These are phyloP conservation scores for Venturia oleaginea DNA, from an alignment of 2,329 filamentous ascomycete genomes.

Conservation along the genomic window DNA sequence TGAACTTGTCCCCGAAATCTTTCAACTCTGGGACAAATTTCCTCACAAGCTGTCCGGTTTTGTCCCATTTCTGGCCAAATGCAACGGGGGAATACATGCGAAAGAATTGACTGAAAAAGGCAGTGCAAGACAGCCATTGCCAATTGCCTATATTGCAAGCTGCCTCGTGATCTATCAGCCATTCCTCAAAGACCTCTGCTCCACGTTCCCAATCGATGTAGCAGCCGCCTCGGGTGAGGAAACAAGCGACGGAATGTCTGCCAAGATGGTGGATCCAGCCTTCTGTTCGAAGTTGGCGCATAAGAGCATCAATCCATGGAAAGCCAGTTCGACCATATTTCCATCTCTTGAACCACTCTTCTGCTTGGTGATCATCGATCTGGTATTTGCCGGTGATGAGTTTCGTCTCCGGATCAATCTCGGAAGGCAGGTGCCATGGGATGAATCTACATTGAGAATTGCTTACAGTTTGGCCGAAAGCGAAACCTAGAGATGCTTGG, in stretches of 20 bases:
- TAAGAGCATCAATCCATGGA: slow-evolving; percentile 72
- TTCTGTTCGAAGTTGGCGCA: slow-evolving; percentile 62
- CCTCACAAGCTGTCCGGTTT: slow-evolving; percentile 54
- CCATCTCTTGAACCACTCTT: slow-evolving; percentile 61
- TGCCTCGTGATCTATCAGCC: slow-evolving; percentile 64
- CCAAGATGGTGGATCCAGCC: slow-evolving; percentile 77
- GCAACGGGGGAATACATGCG: slow-evolving; percentile 61
- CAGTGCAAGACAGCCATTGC: slow-evolving; percentile 69
- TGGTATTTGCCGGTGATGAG: slow-evolving; percentile 52
- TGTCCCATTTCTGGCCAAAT: slow-evolving; percentile 70
- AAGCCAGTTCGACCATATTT: slow-evolving; percentile 62
- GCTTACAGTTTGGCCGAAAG: slow-evolving; percentile 55
- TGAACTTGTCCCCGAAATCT: slow-evolving; percentile 55
- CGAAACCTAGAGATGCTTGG: slow-evolving; percentile 56
- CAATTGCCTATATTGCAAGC: slow-evolving; percentile 69
- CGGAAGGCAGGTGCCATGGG: slow-evolving; percentile 66
- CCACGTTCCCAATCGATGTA: slow-evolving; percentile 74
- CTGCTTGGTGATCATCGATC: slow-evolving; percentile 53
- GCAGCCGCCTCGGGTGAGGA: slow-evolving; percentile 69
- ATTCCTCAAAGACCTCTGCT: slow-evolving; percentile 69
- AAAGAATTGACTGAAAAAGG: slow-evolving; percentile 66
- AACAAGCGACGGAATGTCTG: slow-evolving; percentile 69
- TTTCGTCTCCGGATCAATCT: slow-evolving; percentile 39
- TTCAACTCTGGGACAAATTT: slow-evolving; percentile 59
- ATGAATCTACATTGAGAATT: slow-evolving; percentile 65